Evolutionary conservation across 169 alveolate genomes (phyloP).

Genomic region (Plasmodium yoelii): DNA sequence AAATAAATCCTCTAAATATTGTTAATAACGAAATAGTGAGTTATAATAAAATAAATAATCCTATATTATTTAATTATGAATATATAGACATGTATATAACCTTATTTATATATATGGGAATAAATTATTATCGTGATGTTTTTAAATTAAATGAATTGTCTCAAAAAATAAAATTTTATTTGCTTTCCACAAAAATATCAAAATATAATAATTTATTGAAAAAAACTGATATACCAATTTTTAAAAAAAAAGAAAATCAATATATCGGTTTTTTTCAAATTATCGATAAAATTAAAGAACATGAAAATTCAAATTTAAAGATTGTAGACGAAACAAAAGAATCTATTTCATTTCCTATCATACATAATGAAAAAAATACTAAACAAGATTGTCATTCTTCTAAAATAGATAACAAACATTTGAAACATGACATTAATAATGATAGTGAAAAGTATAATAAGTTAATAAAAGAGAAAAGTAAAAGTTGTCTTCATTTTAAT

Average conservation of each 20-base stretch:
- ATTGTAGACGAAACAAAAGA: neutral
- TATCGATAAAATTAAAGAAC: slow-evolving; percentile 14
- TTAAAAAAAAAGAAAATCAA: neutral
- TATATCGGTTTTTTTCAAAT: slow-evolving; percentile 9
- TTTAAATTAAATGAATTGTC: slow-evolving; percentile 4
- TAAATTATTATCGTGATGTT: slow-evolving; percentile 9
- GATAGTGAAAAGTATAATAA: neutral
- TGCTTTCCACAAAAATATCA: neutral
- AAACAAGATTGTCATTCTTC: too few relatives aligned
- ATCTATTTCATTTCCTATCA: neutral
- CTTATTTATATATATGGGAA: slow-evolving; percentile 63
- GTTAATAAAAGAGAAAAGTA: neutral
- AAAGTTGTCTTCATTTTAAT: slow-evolving; percentile 27
- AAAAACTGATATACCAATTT: neutral
- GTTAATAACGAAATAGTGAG: slow-evolving; percentile 7
- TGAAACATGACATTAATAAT: neutral
- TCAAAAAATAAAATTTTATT: slow-evolving; percentile 12
- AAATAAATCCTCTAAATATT: slow-evolving; percentile 39
- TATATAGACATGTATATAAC: slow-evolving; percentile 48
- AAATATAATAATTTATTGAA: neutral
- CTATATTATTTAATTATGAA: slow-evolving; percentile 4
- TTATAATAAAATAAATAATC: neutral
- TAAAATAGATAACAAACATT: too few relatives aligned
- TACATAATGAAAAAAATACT: neutral
- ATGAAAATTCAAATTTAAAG: neutral